Percentiles rank a stretch among this genome's conserved stretches.
Conservation (phyloP, 306 rosid genomes). For the Vigna mungo region DNA sequence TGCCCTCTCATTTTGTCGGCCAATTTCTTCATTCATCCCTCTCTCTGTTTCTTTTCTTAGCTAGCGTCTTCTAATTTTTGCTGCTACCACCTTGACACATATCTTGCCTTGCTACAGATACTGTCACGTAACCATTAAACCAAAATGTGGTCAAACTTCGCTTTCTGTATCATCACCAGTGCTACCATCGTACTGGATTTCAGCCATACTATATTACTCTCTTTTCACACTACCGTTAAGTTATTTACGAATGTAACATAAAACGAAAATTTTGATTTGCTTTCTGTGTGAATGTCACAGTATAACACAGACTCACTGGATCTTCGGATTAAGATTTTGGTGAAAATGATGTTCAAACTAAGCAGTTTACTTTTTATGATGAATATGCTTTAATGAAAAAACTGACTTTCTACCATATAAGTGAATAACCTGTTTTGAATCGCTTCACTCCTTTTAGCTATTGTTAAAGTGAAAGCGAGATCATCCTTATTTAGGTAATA, state of each 20-base stretch:
- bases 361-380: not conserved
- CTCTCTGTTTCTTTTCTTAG: constrained; percentile 35
- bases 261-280: not conserved
- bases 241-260: not conserved
- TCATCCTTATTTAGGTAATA: not conserved
- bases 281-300: not conserved
- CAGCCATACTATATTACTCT: not conserved
- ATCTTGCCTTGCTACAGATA: not conserved
- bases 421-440: not conserved
- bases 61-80: constrained; percentile 10
- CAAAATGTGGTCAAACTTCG: constrained; percentile 11
- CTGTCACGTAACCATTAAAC: constrained; percentile 17
- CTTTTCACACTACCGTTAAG: not conserved
- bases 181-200: constrained; percentile 5
- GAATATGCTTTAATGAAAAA: not conserved
- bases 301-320: not conserved
- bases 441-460: constrained; percentile 4
- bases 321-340: not conserved
- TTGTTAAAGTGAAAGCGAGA: constrained; percentile 18
- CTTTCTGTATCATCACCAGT: not conserved
- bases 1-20: constrained; percentile 57
- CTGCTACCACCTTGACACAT: not conserved
- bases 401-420: no score
- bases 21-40: constrained; percentile 46
- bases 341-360: not conserved